A percentile compares a stretch with the other conserved stretches of the same genome.
Conservation (phyloP, 805 yeast genomes). For the Kuraishia molischiana region DNA sequence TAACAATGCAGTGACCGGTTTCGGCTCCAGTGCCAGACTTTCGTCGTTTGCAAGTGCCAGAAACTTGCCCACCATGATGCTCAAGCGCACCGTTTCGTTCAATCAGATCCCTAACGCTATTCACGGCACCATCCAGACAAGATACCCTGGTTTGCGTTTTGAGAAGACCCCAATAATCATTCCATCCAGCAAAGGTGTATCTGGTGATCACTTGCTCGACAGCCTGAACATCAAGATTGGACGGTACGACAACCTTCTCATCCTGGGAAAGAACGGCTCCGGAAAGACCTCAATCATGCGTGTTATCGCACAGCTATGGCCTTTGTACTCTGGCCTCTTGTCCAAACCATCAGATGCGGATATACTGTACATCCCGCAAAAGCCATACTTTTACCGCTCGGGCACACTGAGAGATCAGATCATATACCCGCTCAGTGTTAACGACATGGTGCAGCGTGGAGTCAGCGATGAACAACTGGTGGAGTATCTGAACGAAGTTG, state of each 20-base stretch:
- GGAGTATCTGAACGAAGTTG: slow-evolving; percentile 63
- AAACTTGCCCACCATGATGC: neutral
- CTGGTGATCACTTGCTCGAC: slow-evolving; percentile 51
- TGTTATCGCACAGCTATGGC: slow-evolving; percentile 86
- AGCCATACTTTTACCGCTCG: slow-evolving; percentile 63
- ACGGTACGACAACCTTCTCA: slow-evolving; percentile 60
- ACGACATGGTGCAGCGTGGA: slow-evolving; percentile 68
- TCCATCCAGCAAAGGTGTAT: slow-evolving; percentile 53
- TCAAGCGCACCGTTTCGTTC: neutral
- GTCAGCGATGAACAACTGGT: slow-evolving; percentile 59
- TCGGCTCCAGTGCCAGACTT: slow-evolving; percentile 18
- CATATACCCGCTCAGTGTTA: slow-evolving; percentile 74
- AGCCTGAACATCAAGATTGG: slow-evolving; percentile 53
- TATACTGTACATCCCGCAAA: slow-evolving; percentile 74
- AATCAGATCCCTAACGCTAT: slow-evolving; percentile 27
- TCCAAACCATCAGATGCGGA: slow-evolving; percentile 68
- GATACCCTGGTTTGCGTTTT: slow-evolving; percentile 70
- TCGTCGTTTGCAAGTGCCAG: slow-evolving; percentile 17
- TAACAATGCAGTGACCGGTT: slow-evolving; percentile 13
- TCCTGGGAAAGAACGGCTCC: slow-evolving; percentile 80
- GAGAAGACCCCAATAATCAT: slow-evolving; percentile 77
- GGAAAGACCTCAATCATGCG: slow-evolving; percentile 87
- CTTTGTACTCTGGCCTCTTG: slow-evolving; percentile 72
- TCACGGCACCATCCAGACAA: slow-evolving; percentile 71
- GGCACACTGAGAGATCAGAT: slow-evolving; percentile 89